Evolutionary conservation across 148 eudicot genomes (phyloP), one percentile per base, ranked within the genome.

Genomic region (Drosera capensis): DNA sequence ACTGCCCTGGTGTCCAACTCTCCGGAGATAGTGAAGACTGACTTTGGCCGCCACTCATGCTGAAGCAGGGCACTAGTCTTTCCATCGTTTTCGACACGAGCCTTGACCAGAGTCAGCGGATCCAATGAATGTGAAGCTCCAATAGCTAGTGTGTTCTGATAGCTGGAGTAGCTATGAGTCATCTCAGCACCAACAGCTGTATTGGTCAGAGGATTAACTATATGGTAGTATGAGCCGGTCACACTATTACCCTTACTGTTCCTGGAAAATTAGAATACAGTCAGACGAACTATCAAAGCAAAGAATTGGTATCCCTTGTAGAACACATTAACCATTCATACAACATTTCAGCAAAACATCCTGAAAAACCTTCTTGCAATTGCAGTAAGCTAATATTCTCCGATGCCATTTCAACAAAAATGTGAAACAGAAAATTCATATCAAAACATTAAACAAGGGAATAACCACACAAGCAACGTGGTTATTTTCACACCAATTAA

Each of bases 41-140:
- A 82, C 62, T 62, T 82, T 0, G 93, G 94, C 14, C 74, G 74
- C 70, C 84, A 75, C 68, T 78, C 85, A 3, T 82, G 84, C 65
- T 82, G 84, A 52, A 86, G 59, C 51, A 86, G 64, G 25, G 80
- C 94, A 45, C 68, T 78, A 14, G 68, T 77, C 64, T 56, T 82
- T 23, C 96, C 96, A 30, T 58, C 61, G 62, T 76, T 86, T 72
- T 82, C 59, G 23, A 86, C 54, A 16, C 85, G 74, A 18, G 79
- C 75, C 75, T 86, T 82, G 20, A 79, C 56, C 9, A 63, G 56
- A 24, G 93, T 86, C 54, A 73, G 54, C 25, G 84, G 87, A 48
- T 86, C 94, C 56, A 73, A 58, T 6, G 63, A 17, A 31, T 69
- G 79, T 42, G 80, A 81, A 20, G 84, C 75, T 43, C 96, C 96